Percentiles rank a stretch among this genome's conserved stretches.
Conservation (phyloP, 169 alveolate genomes). For the Plasmodium relictum region DNA sequence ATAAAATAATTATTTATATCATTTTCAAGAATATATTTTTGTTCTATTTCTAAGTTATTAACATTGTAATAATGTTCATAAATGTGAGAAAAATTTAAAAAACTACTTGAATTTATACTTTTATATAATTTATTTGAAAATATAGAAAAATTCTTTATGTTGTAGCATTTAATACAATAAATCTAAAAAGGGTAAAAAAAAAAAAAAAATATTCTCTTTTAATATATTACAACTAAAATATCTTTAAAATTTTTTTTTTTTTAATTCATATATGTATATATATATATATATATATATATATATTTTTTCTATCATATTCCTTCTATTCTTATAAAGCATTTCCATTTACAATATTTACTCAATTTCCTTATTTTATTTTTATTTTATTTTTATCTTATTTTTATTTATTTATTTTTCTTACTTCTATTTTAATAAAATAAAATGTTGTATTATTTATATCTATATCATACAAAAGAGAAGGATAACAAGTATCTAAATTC, state of each 20-base stretch:
- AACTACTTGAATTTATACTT: slow-evolving; percentile 9
- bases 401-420: neutral
- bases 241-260: too few relatives aligned
- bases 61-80: slow-evolving; percentile 69
- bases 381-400: slow-evolving; percentile 1
- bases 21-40: slow-evolving; percentile 32
- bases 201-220: neutral
- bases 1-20: slow-evolving; percentile 42
- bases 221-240: too few relatives aligned
- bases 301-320: neutral
- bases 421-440: slow-evolving; percentile 50
- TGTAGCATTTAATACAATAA: slow-evolving; percentile 58
- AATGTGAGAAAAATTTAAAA: slow-evolving; percentile 53
- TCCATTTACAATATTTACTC: neutral
- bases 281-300: neutral
- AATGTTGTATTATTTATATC: slow-evolving; percentile 47
- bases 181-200: slow-evolving; percentile 33
- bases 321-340: too few relatives aligned
- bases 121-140: slow-evolving; percentile 44
- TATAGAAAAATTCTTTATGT: slow-evolving; percentile 43
- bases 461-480: slow-evolving; percentile 40
- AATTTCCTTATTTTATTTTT: neutral
- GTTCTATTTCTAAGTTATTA: slow-evolving; percentile 30
- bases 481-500: slow-evolving; percentile 28
- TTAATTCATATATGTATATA: neutral